Evolutionary conservation across 2,329 filamentous ascomycete genomes (phyloP).

Genomic region (Plectosphaerella cucumerina): DNA sequence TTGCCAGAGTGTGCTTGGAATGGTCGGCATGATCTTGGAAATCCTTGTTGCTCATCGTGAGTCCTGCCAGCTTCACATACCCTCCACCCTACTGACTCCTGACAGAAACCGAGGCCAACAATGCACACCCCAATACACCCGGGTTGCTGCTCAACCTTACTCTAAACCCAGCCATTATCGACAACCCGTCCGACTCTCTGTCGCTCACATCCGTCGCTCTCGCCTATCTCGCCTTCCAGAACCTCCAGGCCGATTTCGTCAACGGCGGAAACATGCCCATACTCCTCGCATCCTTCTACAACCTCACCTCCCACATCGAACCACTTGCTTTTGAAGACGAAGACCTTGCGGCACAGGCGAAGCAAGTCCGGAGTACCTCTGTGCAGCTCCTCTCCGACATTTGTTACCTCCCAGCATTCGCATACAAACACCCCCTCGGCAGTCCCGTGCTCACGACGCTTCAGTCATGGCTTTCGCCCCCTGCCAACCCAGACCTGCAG

Average conservation of each 20-base stretch:
- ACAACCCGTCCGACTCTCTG: slow-evolving; percentile 52
- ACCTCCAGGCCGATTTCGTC: slow-evolving; percentile 45
- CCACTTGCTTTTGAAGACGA: slow-evolving; percentile 13
- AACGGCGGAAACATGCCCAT: slow-evolving; percentile 29
- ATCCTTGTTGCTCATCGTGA: slow-evolving; percentile 48
- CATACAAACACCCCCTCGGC: slow-evolving; percentile 34
- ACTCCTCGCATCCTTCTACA: slow-evolving; percentile 44
- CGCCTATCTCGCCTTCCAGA: slow-evolving; percentile 50
- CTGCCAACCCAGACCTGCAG: slow-evolving; percentile 39
- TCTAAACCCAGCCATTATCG: slow-evolving; percentile 28
- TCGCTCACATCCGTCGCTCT: slow-evolving; percentile 47
- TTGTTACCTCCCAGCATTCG: slow-evolving; percentile 46
- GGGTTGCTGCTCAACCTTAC: slow-evolving; percentile 47
- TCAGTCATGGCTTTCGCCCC: slow-evolving; percentile 39
- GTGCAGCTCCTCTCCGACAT: slow-evolving; percentile 48
- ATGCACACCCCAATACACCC: slow-evolving; percentile 42
- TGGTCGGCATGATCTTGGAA: slow-evolving; percentile 53
- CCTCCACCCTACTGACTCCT: background rate
- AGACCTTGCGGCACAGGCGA: slow-evolving; percentile 41
- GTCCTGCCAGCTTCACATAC: slow-evolving; percentile 2
- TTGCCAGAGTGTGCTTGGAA: slow-evolving; percentile 39
- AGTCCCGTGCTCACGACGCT: slow-evolving; percentile 37
- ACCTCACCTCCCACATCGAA: slow-evolving; percentile 39
- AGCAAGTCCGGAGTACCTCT: slow-evolving; percentile 44
- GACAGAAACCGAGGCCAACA: slow-evolving; percentile 39